phyloP scores from a whole-genome alignment of 106 monocot genomes.

The Acorus calamus region DNA sequence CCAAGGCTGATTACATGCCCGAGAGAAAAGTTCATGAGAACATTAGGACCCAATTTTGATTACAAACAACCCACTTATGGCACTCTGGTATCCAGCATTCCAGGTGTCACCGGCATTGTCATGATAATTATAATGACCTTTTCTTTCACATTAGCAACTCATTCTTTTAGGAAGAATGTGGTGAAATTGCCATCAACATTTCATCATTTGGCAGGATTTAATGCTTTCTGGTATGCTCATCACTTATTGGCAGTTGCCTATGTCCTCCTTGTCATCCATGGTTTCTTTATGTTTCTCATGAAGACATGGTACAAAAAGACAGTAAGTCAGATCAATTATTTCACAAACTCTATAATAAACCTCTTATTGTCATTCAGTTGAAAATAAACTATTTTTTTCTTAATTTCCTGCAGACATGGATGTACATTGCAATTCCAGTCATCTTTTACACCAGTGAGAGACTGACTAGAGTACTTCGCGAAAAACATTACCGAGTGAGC shows the following conservation, averaged over 20 bases:
- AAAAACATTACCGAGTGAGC: slow-evolving; percentile 52
- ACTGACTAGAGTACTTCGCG: slow-evolving; percentile 60
- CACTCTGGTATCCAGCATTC: slow-evolving; percentile 33
- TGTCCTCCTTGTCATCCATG: slow-evolving; percentile 58
- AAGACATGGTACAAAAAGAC: slow-evolving; percentile 80
- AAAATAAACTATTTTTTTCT: background rate
- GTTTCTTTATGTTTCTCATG: slow-evolving; percentile 80
- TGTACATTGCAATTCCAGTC: slow-evolving; percentile 72
- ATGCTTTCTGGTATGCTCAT: slow-evolving; percentile 96
- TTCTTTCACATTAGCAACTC: slow-evolving; percentile 79
- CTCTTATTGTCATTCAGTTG: background rate
- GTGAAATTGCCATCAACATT: slow-evolving; percentile 75
- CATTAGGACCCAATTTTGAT: slow-evolving; percentile 51
- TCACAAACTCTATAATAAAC: background rate
- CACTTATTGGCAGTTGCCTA: slow-evolving; percentile 72
- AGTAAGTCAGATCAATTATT: slow-evolving; percentile 27
- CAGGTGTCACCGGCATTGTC: slow-evolving; percentile 72
- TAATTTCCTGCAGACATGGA: slow-evolving; percentile 71
- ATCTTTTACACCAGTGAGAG: slow-evolving; percentile 68
- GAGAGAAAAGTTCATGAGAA: slow-evolving; percentile 37
- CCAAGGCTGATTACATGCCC: slow-evolving; percentile 59
- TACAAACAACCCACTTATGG: slow-evolving; percentile 73
- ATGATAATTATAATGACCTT: slow-evolving; percentile 83
- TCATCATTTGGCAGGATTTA: slow-evolving; percentile 82
- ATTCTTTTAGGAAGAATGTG: slow-evolving; percentile 71